Conservation (phyloP, 441 rosid species). For the Gossypium gossypioides region DNA sequence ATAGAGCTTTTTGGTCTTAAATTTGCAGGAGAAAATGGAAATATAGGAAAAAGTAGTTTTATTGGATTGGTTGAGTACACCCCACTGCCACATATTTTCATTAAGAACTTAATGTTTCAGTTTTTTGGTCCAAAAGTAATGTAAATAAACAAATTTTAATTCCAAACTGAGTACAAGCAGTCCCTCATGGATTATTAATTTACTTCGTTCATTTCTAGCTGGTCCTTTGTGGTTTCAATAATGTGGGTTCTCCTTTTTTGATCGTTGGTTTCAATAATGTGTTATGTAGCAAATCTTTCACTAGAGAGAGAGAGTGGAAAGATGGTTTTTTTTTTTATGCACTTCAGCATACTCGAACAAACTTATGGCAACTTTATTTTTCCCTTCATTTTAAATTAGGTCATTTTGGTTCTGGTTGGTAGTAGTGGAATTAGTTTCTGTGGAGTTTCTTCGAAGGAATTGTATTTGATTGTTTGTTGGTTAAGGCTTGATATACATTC, state of each 20-base stretch:
- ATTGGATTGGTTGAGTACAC: neutral
- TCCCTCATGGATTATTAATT: slow-evolving; percentile 4
- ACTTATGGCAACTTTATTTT: slow-evolving; percentile 23
- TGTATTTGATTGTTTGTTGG: slow-evolving; percentile 46
- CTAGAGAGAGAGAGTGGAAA: neutral
- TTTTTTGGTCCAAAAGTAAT: neutral
- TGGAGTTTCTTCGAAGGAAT: slow-evolving; percentile 87
- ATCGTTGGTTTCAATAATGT: neutral
- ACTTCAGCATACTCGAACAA: neutral
- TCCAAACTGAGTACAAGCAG: slow-evolving; percentile 9
- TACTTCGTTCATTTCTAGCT: slow-evolving; percentile 8
- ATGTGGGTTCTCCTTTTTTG: neutral
- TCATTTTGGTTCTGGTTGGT: slow-evolving; percentile 50
- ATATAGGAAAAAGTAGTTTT: neutral
- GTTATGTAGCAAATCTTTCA: slow-evolving; percentile 13
- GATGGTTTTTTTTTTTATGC: too few relatives aligned
- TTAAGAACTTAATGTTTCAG: neutral
- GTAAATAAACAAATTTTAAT: neutral
- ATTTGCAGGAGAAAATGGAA: neutral
- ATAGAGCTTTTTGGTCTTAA: neutral
- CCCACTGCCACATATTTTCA: neutral
- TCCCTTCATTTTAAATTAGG: slow-evolving; percentile 21
- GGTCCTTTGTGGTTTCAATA: slow-evolving; percentile 18
- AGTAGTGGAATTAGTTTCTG: slow-evolving; percentile 73
- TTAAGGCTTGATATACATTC: slow-evolving; percentile 32